Evolutionary conservation across 306 rosid genomes (phyloP).

Genomic region (Vachellia pachyceras): DNA sequence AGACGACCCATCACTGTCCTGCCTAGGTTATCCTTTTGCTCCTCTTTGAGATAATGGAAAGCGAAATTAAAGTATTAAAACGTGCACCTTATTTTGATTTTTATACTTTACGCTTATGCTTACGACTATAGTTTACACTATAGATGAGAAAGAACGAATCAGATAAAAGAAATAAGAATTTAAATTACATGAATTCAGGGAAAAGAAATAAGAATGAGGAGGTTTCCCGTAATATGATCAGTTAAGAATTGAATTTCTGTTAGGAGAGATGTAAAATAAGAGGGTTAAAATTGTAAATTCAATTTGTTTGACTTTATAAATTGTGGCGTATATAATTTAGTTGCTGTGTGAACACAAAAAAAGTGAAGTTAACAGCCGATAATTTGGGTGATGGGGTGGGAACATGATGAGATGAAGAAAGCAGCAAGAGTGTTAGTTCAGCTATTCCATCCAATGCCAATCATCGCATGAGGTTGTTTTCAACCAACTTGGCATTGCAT

Average conservation of each 20-base stretch:
- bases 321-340: neutral
- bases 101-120: no score
- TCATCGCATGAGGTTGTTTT: conserved; percentile 2
- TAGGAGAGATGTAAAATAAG: no score
- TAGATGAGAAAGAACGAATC: no score
- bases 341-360: conserved; percentile 36
- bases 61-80: no score
- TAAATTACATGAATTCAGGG: no score
- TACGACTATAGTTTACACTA: no score
- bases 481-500: conserved; percentile 32
- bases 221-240: no score
- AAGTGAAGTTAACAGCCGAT: conserved; percentile 32
- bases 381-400: conserved; percentile 32
- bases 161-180: no score
- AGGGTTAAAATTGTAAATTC: neutral
- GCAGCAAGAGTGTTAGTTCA: neutral
- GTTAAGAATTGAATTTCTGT: no score
- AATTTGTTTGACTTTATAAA: neutral
- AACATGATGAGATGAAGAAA: conserved; percentile 20
- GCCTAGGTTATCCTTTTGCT: conserved; percentile 43
- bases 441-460: neutral
- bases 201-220: no score
- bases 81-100: no score
- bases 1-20: conserved; percentile 50
- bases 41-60: neutral